Evolutionary conservation across 306 rosid genomes (phyloP).

Genomic region (Mimosa bimucronata): DNA sequence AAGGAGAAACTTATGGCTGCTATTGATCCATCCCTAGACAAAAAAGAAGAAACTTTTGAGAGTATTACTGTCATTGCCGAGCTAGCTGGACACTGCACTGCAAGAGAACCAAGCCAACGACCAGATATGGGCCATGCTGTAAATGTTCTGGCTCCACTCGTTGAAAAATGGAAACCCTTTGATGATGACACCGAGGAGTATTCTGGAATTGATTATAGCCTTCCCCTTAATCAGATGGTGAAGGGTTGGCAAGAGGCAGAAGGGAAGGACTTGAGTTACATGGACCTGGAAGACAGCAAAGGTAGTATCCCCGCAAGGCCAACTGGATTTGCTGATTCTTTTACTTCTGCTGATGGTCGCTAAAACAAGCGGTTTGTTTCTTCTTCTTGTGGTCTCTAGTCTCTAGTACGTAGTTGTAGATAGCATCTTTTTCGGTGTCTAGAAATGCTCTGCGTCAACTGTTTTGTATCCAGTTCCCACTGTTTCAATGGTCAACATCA

Average conservation of each 20-base stretch:
- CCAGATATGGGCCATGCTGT: conserved; percentile 99
- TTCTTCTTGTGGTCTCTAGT: conserved; percentile 19
- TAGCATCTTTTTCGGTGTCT: conserved; percentile 43
- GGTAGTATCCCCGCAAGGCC: conserved; percentile 97
- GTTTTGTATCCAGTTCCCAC: conserved; percentile 23
- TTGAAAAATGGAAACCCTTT: conserved; percentile 92
- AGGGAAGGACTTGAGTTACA: conserved; percentile 74
- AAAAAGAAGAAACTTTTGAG: conserved; percentile 76
- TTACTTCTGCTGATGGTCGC: conserved; percentile 95
- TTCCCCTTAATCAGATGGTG: conserved; percentile 95
- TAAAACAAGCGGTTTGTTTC: conserved; percentile 52
- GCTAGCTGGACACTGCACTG: conserved; percentile 97
- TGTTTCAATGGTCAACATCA: conserved; percentile 37
- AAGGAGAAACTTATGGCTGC: conserved; percentile 82
- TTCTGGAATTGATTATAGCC: conserved; percentile 90
- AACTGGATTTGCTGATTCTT: conserved; percentile 91
- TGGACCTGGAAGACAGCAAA: conserved; percentile 83
- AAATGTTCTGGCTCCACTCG: conserved; percentile 80
- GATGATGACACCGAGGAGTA: conserved; percentile 76
- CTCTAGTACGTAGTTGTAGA: conserved; percentile 55
- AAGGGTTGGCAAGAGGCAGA: conserved; percentile 98
- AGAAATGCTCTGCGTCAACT: conserved; percentile 42
- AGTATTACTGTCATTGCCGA: conserved; percentile 69
- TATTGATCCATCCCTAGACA: conserved; percentile 69
- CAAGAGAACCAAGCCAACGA: conserved; percentile 88